Percentiles rank a stretch among this genome's conserved stretches.
phyloP scores from a whole-genome alignment of 805 yeast genomes.

The Saccharomyces mikatae region DNA sequence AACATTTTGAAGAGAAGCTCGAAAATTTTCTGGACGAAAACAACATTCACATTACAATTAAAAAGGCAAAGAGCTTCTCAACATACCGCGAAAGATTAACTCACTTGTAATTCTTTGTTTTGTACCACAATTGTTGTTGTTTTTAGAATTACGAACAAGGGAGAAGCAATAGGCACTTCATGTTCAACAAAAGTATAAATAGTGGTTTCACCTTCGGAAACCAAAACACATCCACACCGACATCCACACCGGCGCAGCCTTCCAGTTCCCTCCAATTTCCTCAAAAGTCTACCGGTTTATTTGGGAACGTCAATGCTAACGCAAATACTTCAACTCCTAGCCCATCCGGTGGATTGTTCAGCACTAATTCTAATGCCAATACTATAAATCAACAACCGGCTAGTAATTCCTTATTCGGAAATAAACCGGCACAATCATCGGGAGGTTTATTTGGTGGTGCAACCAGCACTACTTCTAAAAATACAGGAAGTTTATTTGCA shows the following conservation, averaged over 20 bases:
- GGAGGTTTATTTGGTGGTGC: constrained; percentile 22
- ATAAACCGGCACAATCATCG: constrained; percentile 2
- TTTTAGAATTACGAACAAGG: background rate
- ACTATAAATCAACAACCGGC: constrained; percentile 5
- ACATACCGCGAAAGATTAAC: background rate
- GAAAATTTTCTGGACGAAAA: background rate
- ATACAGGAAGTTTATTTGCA: constrained; percentile 24
- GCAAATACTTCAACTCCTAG: constrained; percentile 23
- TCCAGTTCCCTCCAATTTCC: constrained; percentile 16
- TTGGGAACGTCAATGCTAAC: constrained; percentile 17
- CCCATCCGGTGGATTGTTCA: constrained; percentile 28
- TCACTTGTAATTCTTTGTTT: background rate
- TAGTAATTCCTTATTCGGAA: constrained; percentile 7
- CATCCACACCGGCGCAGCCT: constrained; percentile 27
- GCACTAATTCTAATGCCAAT: constrained; percentile 9
- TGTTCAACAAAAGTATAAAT: constrained; percentile 17
- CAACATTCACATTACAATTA: background rate
- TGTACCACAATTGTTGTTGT: background rate
- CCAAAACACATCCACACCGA: constrained; percentile 27
- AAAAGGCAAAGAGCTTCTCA: no score
- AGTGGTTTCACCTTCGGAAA: constrained; percentile 23
- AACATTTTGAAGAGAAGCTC: background rate
- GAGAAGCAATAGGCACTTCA: constrained; percentile 1
- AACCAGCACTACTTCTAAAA: constrained; percentile 4
- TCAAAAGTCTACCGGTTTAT: constrained; percentile 17